phyloP scores from a whole-genome alignment of 345 rosid genomes.

The Ceriops tagal region DNA sequence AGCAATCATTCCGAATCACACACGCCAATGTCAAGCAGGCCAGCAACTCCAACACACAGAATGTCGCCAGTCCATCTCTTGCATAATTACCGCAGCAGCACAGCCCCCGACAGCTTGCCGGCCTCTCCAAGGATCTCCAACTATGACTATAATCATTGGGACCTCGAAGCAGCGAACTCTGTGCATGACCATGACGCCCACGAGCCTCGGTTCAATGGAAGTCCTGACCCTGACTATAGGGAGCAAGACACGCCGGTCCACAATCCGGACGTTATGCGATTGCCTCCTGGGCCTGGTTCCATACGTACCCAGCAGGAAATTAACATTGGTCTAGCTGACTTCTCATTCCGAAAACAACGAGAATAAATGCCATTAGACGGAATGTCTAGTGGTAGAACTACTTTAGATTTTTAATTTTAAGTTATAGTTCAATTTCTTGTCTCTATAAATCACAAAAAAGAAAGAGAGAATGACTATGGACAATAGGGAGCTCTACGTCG shows the following conservation, averaged over 20 bases:
- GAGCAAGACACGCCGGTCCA: conserved; percentile 19
- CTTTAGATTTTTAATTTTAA: background rate
- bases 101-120: conserved; percentile 38
- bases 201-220: conserved; percentile 13
- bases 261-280: conserved; percentile 17
- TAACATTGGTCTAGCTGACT: conserved; percentile 11
- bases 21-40: conserved; percentile 61
- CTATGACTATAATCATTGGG: conserved; percentile 40
- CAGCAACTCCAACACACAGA: conserved; percentile 61
- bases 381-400: no score
- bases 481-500: no score
- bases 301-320: conserved; percentile 21
- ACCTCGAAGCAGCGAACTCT: conserved; percentile 45
- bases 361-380: no score
- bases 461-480: no score
- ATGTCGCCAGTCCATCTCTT: conserved; percentile 78
- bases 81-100: conserved; percentile 41
- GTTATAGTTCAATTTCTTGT: background rate
- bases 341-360: conserved; percentile 19
- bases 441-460: no score
- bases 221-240: conserved; percentile 5
- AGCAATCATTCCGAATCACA: conserved; percentile 42
- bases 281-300: conserved; percentile 22
- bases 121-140: conserved; percentile 36
- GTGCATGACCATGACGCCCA: conserved; percentile 21